Evolutionary conservation across 2,329 filamentous ascomycete genomes (phyloP), one percentile per base, ranked within the genome.

Genomic region (Claviceps monticola): DNA sequence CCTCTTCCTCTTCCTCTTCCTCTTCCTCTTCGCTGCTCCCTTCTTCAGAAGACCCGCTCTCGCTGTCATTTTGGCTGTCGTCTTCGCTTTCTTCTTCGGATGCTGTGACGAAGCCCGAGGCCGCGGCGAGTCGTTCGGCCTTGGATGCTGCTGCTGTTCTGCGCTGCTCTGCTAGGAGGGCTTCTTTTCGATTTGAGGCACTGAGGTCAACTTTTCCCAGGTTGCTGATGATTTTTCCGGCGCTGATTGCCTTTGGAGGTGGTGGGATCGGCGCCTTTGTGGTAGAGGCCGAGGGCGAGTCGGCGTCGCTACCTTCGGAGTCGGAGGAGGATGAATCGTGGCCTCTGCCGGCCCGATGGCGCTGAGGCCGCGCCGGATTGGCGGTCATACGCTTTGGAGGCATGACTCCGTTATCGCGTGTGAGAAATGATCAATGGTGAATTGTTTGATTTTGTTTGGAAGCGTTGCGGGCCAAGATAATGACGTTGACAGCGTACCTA

Each of bases 321-420:
- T 77, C 74, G 41, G 76, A 79, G 43, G 74, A 76, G 7, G 74
- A 76, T 5, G 74, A 76, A 13, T 72, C 74, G 54, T 72, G 75
- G 7, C 72, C 77, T 67, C 96, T 97, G 58, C 93, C 91, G 16
- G 91, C 84, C 53, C 89, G 83, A 62, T 96, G 86, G 53, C 93
- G 86, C 58, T 83, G 80, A 23, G 88, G 86, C 65, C 82, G 83
- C 53, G 84, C 71, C 3, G 88, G 89, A 63, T 96, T 95, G 56
- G 90, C 89, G 56, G 91, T 97, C 87, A 97, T 95, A 62, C 87
- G 86, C 66, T 87, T 89, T 13, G 83, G 80, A 55, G 86, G 83
- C 76, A 50, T 50, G 19, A 14, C n/a, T 44, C 3, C 13, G 8
- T 41, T n/a, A 17, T 6, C 14, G 19, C 19, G 13, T 14, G 29